These are phyloP conservation scores for Vitis cinerea DNA, from an alignment of 164 flowering plant species.

Conservation along the genomic window DNA sequence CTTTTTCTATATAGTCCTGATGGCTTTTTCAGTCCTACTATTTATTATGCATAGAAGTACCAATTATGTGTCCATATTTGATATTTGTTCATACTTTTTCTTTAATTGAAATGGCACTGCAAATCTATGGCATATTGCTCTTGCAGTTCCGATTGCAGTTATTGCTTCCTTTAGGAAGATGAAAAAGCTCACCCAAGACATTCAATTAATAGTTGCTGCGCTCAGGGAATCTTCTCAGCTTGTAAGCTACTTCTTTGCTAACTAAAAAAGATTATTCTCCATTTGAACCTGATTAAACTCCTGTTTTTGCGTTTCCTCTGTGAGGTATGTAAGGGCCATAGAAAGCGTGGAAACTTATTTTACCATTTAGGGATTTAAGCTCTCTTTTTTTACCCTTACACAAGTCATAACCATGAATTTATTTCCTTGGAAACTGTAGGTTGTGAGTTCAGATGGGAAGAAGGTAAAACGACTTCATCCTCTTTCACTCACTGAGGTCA, in stretches of 20 bases:
- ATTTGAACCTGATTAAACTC: too few relatives aligned
- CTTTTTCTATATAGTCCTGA: too few relatives aligned
- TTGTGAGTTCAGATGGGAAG: constrained; percentile 72
- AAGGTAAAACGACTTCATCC: constrained; percentile 75
- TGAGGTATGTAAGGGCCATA: neutral
- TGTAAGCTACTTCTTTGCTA: constrained; percentile 36
- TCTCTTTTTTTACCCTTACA: neutral
- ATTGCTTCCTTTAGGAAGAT: constrained; percentile 80
- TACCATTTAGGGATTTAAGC: neutral
- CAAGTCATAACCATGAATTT: neutral
- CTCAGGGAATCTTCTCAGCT: constrained; percentile 70
- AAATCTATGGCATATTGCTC: constrained; percentile 11
- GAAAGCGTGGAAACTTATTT: neutral
- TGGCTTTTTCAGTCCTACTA: too few relatives aligned
- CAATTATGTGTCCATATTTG: neutral
- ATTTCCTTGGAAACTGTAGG: constrained; percentile 31
- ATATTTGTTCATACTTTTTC: neutral
- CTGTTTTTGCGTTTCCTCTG: neutral
- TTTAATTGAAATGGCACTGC: neutral
- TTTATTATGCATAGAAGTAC: neutral
- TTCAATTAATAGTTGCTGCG: constrained; percentile 52
- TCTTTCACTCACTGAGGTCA: constrained; percentile 40
- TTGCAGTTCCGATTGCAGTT: constrained; percentile 73
- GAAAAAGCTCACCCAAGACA: constrained; percentile 66
- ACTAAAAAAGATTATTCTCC: too few relatives aligned